A percentile compares a stretch with the other conserved stretches of the same genome.
phyloP scores from a whole-genome alignment of 306 rosid genomes.

The Arachis hypogaea region DNA sequence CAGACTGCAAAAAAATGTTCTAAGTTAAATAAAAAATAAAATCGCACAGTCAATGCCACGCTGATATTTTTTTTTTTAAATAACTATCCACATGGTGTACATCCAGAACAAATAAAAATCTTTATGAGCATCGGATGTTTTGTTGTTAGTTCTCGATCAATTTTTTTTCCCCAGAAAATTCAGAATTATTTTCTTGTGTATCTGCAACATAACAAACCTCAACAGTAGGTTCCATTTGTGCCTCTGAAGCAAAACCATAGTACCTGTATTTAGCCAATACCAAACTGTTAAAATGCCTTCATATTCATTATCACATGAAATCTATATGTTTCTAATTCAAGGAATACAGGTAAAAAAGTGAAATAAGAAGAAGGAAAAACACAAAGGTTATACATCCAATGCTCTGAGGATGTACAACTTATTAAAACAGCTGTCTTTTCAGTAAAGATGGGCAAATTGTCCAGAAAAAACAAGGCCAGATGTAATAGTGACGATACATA shows the following conservation, averaged over 20 bases:
- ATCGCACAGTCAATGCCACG: slow-evolving; percentile 1
- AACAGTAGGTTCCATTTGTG: slow-evolving; percentile 85
- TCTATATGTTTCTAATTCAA: slow-evolving; percentile 16
- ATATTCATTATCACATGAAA: slow-evolving; percentile 5
- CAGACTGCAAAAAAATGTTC: slow-evolving; percentile 65
- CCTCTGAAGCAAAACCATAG: slow-evolving; percentile 94
- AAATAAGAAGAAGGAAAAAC: slow-evolving; percentile 19
- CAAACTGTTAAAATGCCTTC: slow-evolving; percentile 9
- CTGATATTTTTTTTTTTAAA: slow-evolving; percentile 9
- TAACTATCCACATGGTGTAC: slow-evolving; percentile 16
- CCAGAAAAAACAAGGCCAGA: slow-evolving; percentile 25
- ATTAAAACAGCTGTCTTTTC: slow-evolving; percentile 19
- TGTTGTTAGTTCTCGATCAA: slow-evolving; percentile 31
- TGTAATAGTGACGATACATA: slow-evolving; percentile 26
- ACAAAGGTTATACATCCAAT: neutral
- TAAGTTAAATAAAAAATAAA: slow-evolving; percentile 34
- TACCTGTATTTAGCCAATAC: slow-evolving; percentile 58
- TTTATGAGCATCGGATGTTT: slow-evolving; percentile 33
- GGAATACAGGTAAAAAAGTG: slow-evolving; percentile 9
- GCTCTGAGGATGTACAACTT: slow-evolving; percentile 27
- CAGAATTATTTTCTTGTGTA: slow-evolving; percentile 27
- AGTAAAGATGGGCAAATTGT: slow-evolving; percentile 13
- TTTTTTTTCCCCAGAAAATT: slow-evolving; percentile 23
- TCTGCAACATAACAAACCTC: slow-evolving; percentile 60
- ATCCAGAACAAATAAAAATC: slow-evolving; percentile 26